Evolutionary conservation across 352 stramenopile species (phyloP).

Genomic region (Pythium vanterpoolii): DNA sequence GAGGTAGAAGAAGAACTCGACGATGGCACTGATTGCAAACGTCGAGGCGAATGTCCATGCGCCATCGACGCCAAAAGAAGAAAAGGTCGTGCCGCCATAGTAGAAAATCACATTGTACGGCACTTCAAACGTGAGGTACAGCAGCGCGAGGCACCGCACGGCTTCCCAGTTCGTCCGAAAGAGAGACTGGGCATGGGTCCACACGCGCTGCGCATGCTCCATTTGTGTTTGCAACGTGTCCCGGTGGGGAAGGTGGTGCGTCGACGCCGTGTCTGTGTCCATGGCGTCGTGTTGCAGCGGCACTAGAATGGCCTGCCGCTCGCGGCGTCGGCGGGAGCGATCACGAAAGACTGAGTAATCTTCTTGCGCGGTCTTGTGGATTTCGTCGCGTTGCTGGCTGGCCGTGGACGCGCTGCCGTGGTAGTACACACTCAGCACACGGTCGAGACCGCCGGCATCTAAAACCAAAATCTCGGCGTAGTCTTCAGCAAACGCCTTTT

Average conservation of each 20-base stretch:
- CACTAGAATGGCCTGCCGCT: neutral
- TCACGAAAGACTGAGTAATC: slow-evolving; percentile 20
- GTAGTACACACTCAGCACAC: slow-evolving; percentile 23
- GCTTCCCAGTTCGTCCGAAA: slow-evolving; percentile 23
- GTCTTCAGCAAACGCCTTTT: slow-evolving; percentile 30
- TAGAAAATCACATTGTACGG: slow-evolving; percentile 30
- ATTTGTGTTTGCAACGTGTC: slow-evolving; percentile 14
- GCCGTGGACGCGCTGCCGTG: slow-evolving; percentile 14
- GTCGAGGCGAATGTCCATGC: slow-evolving; percentile 20
- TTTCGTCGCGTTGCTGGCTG: slow-evolving; percentile 18
- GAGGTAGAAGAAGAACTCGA: slow-evolving; percentile 24
- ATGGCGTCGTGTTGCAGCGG: too few relatives aligned
- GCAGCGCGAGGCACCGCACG: slow-evolving; percentile 19
- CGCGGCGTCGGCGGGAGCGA: slow-evolving; percentile 6
- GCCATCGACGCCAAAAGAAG: neutral
- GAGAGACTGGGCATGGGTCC: slow-evolving; percentile 15
- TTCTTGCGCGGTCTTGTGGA: slow-evolving; percentile 17
- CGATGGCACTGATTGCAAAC: slow-evolving; percentile 15
- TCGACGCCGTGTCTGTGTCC: neutral
- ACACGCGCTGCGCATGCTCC: slow-evolving; percentile 7
- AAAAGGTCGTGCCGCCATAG: slow-evolving; percentile 17
- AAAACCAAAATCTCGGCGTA: slow-evolving; percentile 22
- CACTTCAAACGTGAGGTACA: slow-evolving; percentile 34
- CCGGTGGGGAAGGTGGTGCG: slow-evolving; percentile 13
- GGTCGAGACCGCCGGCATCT: slow-evolving; percentile 7